Evolutionary conservation across 495 filamentous ascomycete species (phyloP).

Genomic region (Clavariopsis aquatica): DNA sequence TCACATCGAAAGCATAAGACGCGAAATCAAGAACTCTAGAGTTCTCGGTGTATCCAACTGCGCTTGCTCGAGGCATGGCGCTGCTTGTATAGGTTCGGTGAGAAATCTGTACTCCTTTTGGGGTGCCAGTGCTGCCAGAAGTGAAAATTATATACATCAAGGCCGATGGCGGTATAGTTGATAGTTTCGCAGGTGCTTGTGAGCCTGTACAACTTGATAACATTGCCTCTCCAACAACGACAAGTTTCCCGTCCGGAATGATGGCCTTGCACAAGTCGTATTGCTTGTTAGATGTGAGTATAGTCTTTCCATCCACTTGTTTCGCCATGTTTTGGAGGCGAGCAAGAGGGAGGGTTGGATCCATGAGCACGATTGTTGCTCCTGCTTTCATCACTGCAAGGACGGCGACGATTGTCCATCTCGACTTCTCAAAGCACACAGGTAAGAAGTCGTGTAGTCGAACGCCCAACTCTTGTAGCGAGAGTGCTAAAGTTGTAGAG

Average conservation of each 20-base stretch:
- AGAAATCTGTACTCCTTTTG: slow-evolving; percentile 2
- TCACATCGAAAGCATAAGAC: slow-evolving; percentile 29
- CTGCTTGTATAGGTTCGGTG: slow-evolving; percentile 23
- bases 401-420: slow-evolving; percentile 32
- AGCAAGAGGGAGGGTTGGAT: slow-evolving; percentile 27
- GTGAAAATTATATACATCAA: slow-evolving; percentile 28
- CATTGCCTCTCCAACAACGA: slow-evolving; percentile 21
- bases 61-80: slow-evolving; percentile 13
- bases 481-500: slow-evolving; percentile 20
- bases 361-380: slow-evolving; percentile 10
- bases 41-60: slow-evolving; percentile 12
- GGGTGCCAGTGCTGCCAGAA: too few relatives aligned
- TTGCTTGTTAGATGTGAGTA: slow-evolving; percentile 20
- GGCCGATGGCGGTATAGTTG: slow-evolving; percentile 5
- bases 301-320: slow-evolving; percentile 10
- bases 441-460: slow-evolving; percentile 8
- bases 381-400: slow-evolving; percentile 33
- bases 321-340: slow-evolving; percentile 15
- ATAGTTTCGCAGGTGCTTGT: not conserved
- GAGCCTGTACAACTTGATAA: slow-evolving; percentile 13
- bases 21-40: slow-evolving; percentile 28
- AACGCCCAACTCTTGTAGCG: slow-evolving; percentile 1
- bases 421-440: slow-evolving; percentile 31
- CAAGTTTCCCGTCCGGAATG: not conserved
- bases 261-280: not conserved